Evolutionary conservation across 176 grass and related monocot species (phyloP).

Genomic region (Oryza australiensis): DNA sequence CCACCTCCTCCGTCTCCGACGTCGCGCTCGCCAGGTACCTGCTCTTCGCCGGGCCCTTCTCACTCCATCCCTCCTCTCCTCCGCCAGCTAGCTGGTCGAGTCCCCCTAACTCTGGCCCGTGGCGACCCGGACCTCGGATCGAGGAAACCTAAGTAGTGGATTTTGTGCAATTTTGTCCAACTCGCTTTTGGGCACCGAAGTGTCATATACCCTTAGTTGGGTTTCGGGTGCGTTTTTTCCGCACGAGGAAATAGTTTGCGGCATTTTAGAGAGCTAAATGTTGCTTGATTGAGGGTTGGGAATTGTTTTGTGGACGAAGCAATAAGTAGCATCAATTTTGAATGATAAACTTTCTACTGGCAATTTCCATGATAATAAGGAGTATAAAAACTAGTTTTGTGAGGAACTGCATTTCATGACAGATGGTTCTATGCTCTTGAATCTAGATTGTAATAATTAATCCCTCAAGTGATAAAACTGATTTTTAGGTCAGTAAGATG

Average conservation of each 20-base stretch:
- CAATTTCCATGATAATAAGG: background rate
- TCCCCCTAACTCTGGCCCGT: background rate
- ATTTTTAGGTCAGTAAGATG: background rate
- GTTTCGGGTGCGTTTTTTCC: background rate
- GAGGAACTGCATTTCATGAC: no score
- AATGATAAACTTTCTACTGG: background rate
- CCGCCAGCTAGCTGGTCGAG: background rate
- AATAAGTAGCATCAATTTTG: background rate
- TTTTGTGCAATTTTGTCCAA: slow-evolving; percentile 3
- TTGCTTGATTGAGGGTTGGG: background rate
- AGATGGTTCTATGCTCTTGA: background rate
- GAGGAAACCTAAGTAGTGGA: background rate
- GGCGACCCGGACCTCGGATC: no score
- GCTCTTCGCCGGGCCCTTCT: background rate
- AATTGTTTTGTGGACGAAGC: background rate
- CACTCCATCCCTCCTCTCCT: background rate
- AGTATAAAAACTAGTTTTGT: background rate
- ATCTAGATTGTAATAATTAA: slow-evolving; percentile 13
- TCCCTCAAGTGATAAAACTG: background rate
- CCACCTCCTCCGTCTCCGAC: slow-evolving; percentile 59
- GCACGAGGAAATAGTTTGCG: background rate
- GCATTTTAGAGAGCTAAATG: background rate
- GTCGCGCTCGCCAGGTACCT: slow-evolving; percentile 55
- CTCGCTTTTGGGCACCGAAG: background rate
- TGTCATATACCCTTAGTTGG: background rate